These are phyloP conservation scores for Tagetes erecta DNA, from an alignment of 129 eudicot genomes.

Conservation along the genomic window DNA sequence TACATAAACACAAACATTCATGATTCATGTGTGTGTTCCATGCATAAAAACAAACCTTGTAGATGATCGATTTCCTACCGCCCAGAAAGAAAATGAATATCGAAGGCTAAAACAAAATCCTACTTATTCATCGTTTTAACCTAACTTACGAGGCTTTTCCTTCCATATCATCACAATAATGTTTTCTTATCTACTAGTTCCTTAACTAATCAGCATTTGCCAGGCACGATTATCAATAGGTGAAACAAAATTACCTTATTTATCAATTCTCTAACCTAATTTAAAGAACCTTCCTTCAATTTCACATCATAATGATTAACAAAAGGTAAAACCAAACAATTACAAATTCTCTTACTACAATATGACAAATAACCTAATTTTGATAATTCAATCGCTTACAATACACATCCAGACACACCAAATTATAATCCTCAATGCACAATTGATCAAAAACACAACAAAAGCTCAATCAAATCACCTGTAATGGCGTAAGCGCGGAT, in stretches of 20 bases:
- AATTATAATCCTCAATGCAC: not conserved
- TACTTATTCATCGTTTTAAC: not conserved
- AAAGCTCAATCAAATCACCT: conserved; percentile 42
- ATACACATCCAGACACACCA: not conserved
- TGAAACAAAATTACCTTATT: not conserved
- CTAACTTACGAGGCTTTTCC: not conserved
- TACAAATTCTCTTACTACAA: not conserved
- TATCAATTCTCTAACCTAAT: conserved; percentile 6
- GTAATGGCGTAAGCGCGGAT: conserved; percentile 84
- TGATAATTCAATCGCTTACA: not conserved
- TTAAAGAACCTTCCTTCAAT: not conserved
- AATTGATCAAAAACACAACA: not conserved
- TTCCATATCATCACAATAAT: not conserved
- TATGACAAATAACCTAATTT: not conserved
- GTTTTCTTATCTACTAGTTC: not conserved
- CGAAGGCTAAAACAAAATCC: conserved; percentile 14
- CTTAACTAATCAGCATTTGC: not conserved
- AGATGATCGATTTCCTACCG: not conserved
- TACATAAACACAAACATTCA: not conserved
- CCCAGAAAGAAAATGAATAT: not conserved
- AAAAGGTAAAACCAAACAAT: not conserved
- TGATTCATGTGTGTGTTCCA: not conserved
- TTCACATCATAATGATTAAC: not conserved
- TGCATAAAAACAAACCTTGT: too few species aligned
- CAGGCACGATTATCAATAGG: not conserved